Percentiles rank a stretch among this genome's conserved stretches.
phyloP scores from a whole-genome alignment of 345 rosid genomes.

The Brassica napus region Da-Ae NC_063435.1:5544001-5544500 shows the following conservation, averaged over 20 bases:
- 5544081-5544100: constrained; percentile 35
- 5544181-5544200: constrained; percentile 51
- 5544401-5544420: constrained; percentile 50
- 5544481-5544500: constrained; percentile 51
- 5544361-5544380: constrained; percentile 51
- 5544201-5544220: constrained; percentile 69
- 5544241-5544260: constrained; percentile 86
- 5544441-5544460: constrained; percentile 73
- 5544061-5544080: constrained; percentile 43
- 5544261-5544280: constrained; percentile 73
- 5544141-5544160: constrained; percentile 47
- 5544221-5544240: constrained; percentile 60
- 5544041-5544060: constrained; percentile 36
- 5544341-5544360: not conserved
- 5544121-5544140: constrained; percentile 51
- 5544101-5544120: constrained; percentile 35
- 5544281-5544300: constrained; percentile 53
- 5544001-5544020: constrained; percentile 13
- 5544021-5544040: constrained; percentile 39
- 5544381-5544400: constrained; percentile 76
- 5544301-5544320: constrained; percentile 48
- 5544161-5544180: constrained; percentile 42
- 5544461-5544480: constrained; percentile 58
- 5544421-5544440: constrained; percentile 58
- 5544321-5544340: constrained; percentile 28